These are phyloP conservation scores for Pyrrhoderma noxium DNA, from an alignment of 1,284 basidiomycete species.

Conservation along the genomic window DNA sequence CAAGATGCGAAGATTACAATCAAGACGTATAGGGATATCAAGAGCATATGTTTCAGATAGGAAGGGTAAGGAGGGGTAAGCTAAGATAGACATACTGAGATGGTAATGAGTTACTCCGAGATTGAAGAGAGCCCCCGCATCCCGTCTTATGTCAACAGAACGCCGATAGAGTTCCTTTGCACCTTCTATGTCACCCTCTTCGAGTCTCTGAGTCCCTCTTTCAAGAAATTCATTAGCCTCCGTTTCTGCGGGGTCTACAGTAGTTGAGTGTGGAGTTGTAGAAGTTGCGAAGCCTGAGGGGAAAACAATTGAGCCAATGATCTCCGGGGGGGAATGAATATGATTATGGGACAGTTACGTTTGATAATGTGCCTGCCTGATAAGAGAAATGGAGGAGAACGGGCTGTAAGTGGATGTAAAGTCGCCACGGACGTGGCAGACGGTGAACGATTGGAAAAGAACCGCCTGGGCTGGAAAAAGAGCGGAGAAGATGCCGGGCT, in stretches of 20 bases:
- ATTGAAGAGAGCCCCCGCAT: constrained; percentile 80
- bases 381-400: constrained; percentile 11
- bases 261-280: constrained; percentile 69
- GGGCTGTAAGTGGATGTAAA: background rate
- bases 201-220: constrained; percentile 80
- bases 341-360: constrained; percentile 6
- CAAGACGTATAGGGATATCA: background rate
- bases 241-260: constrained; percentile 76
- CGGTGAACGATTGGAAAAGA: constrained; percentile 12
- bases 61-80: constrained; percentile 15
- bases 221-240: constrained; percentile 82
- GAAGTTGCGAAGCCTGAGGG: constrained; percentile 75
- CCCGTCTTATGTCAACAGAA: constrained; percentile 76
- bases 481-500: background rate
- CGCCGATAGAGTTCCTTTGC: constrained; percentile 77
- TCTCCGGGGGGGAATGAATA: background rate
- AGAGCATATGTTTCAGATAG: constrained; percentile 10
- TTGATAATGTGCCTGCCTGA: constrained; percentile 8
- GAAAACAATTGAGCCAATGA: constrained; percentile 11
- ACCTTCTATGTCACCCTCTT: constrained; percentile 81
- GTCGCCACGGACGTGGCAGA: constrained; percentile 10
- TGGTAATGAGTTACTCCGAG: constrained; percentile 87
- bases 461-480: constrained; percentile 2
- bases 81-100: constrained; percentile 55
- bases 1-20: constrained; percentile 16